phyloP scores from a whole-genome alignment of 345 rosid genomes.

The Diplotaxis tenuifolia region DNA sequence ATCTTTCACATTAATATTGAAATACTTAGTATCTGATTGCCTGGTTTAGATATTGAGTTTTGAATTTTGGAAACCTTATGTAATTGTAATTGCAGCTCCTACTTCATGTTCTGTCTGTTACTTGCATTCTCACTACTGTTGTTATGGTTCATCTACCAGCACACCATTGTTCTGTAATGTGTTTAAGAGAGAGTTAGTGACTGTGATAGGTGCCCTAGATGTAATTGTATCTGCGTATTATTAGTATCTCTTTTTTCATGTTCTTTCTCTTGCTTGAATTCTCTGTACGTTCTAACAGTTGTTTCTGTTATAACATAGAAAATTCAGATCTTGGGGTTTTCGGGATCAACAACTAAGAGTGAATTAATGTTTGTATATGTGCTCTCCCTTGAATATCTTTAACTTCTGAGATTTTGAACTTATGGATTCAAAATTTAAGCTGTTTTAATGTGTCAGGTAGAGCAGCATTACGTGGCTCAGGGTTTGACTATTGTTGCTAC shows the following conservation, averaged over 20 bases:
- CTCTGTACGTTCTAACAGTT: not conserved
- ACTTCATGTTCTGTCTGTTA: not conserved
- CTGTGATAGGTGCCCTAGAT: not conserved
- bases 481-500: constrained; percentile 73
- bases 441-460: constrained; percentile 49
- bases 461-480: constrained; percentile 64
- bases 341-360: constrained; percentile 12
- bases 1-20: not conserved
- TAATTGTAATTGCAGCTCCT: not conserved
- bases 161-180: not conserved
- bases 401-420: constrained; percentile 4
- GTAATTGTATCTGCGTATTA: not conserved
- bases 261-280: not conserved
- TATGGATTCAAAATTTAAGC: not conserved
- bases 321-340: constrained; percentile 21
- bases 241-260: not conserved
- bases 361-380: constrained; percentile 2
- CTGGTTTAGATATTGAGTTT: not conserved
- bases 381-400: not conserved
- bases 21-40: not conserved
- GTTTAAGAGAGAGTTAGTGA: not conserved
- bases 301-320: not conserved
- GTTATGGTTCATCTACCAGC: not conserved
- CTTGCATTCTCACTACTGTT: not conserved
- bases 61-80: constrained; percentile 4